phyloP scores from a whole-genome alignment of 352 stramenopile species.

The Phytophthora palmivora region DNA sequence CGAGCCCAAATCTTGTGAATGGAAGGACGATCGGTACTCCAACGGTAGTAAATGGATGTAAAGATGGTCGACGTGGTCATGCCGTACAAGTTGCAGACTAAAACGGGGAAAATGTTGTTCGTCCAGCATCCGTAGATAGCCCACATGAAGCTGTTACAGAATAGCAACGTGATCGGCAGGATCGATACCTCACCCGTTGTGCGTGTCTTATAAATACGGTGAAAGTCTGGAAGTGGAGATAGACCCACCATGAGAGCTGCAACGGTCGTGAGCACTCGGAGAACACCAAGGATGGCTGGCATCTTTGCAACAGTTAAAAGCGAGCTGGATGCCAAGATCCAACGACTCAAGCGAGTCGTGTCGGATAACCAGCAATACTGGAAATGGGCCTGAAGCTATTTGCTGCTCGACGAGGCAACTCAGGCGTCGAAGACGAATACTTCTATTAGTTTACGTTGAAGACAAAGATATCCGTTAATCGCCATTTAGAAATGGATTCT shows the following conservation, averaged over 20 bases:
- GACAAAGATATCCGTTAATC: neutral
- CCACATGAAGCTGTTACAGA: constrained; percentile 47
- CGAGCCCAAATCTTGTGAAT: constrained; percentile 32
- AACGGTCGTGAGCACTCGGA: constrained; percentile 41
- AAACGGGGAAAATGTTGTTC: constrained; percentile 41
- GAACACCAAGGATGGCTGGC: constrained; percentile 17
- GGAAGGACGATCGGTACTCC: constrained; percentile 22
- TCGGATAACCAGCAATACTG: constrained; percentile 16
- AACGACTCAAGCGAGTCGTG: too few species aligned
- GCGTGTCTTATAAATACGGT: constrained; percentile 38
- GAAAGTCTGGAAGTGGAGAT: constrained; percentile 42
- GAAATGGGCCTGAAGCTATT: too few species aligned
- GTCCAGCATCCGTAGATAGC: constrained; percentile 50
- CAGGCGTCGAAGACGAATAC: constrained; percentile 27
- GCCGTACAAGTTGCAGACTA: constrained; percentile 41
- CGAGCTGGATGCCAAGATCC: too few species aligned
- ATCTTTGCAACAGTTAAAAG: constrained; percentile 12
- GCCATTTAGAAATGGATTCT: neutral
- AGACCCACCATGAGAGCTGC: constrained; percentile 38
- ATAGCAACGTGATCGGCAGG: constrained; percentile 39
- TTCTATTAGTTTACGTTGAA: too few species aligned
- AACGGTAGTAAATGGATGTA: constrained; percentile 47
- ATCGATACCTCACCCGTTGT: constrained; percentile 41
- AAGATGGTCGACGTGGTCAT: constrained; percentile 32
- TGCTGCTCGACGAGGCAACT: too few species aligned